Conservation (phyloP, 192 early-diverging fungal species). For the Coemansia sp. region DNA sequence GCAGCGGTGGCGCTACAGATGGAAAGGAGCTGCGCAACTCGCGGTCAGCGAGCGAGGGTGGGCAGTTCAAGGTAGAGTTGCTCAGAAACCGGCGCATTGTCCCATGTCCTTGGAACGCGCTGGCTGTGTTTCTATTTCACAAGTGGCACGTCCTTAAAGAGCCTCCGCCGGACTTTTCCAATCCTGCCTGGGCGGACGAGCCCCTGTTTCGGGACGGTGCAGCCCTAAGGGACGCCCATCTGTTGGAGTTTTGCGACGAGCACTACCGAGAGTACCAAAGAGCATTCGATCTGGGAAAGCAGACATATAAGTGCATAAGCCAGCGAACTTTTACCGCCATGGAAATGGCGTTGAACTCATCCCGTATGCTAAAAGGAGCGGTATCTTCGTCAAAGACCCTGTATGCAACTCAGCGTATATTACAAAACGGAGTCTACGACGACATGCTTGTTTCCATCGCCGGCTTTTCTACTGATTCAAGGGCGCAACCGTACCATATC, state of each 20-base stretch:
- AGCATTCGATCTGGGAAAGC: constrained; percentile 6
- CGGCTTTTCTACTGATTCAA: constrained; percentile 10
- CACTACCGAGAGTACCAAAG: constrained; percentile 37
- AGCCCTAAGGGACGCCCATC: constrained; percentile 22
- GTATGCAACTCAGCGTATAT: constrained; percentile 15
- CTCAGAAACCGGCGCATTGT: constrained; percentile 30
- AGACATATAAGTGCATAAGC: constrained; percentile 31
- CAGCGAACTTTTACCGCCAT: constrained; percentile 5
- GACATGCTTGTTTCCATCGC: constrained; percentile 31
- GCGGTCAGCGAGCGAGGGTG: background rate
- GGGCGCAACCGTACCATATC: constrained; percentile 7
- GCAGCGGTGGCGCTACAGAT: background rate
- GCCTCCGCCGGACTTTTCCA: constrained; percentile 44
- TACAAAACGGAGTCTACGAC: constrained; percentile 26
- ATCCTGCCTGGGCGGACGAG: constrained; percentile 32
- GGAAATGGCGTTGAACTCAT: background rate
- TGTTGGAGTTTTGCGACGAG: constrained; percentile 25
- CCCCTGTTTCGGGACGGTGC: constrained; percentile 36
- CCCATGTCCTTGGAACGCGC: constrained; percentile 56
- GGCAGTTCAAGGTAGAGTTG: constrained; percentile 25
- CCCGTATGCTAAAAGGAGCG: constrained; percentile 5
- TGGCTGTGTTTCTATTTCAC: constrained; percentile 46
- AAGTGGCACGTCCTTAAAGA: constrained; percentile 53
- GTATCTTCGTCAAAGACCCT: constrained; percentile 21
- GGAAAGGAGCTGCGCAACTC: constrained; percentile 4